Evolutionary conservation across 2,329 filamentous ascomycete genomes (phyloP), one percentile per base, ranked within the genome.

Genomic region (Nigrograna mackinnonii): DNA sequence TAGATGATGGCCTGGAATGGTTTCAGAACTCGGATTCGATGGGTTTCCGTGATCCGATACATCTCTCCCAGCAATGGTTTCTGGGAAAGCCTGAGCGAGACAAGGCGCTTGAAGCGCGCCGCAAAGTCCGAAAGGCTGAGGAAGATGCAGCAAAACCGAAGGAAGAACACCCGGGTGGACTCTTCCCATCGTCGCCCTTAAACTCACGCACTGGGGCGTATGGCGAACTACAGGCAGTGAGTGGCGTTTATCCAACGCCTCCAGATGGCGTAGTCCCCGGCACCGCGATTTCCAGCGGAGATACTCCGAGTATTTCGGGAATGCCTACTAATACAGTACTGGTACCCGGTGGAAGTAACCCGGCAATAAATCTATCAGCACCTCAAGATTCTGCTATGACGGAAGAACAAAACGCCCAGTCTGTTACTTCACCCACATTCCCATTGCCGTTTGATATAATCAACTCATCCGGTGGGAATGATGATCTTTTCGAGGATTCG

Each of bases 401-500:
- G 18, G 59, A 64, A 5, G 43, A 44, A n/a, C 43, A 49, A n/a
- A 52, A 55, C 14, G 42, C 40, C 6, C 58, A 58, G 4, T 64
- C 53, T 30, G 43, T 39, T 6, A 58, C 59, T 3, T 64, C 61
- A 11, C 63, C 62, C 1, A 49, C 50, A 6, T 39, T 57, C 17
- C 48, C 57, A 12, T 16, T 49, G 4, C 44, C 45, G 2, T 47
- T 52, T 11, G 59, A 68, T 11, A 49, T 56, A 2, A 58, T 58
- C 20, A 47, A 55, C 12, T 37, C 52, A 2, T 48, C 54, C 13
- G 55, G 47, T 17, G 52, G 49, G 22, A 62, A 67, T 37, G 80
- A 83, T 47, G 80, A 85, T 54, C 71, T 89, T 4, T 88, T 89
- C 57, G 84, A 79, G 16, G 85, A 88, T 41, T 75, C 87, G 52